Conservation (phyloP, 2,329 filamentous ascomycete species). For the Monilinia laxa region DNA sequence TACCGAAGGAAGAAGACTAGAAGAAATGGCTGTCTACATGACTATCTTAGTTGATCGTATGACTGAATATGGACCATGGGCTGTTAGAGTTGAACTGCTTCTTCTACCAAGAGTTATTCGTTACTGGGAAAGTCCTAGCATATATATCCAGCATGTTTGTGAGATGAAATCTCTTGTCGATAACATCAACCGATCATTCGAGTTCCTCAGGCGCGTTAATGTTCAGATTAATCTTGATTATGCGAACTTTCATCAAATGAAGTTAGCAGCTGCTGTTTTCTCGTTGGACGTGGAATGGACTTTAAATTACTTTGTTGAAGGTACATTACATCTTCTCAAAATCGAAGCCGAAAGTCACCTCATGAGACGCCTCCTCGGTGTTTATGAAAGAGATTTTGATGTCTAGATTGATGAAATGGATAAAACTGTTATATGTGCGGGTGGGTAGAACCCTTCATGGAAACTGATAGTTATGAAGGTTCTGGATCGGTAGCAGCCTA, state of each 20-base stretch:
- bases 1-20: neutral
- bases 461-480: neutral
- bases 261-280: slow-evolving; percentile 6
- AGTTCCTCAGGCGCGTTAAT: neutral
- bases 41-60: neutral
- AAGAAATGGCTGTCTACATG: slow-evolving; percentile 10
- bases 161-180: neutral
- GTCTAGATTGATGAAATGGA: neutral
- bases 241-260: slow-evolving; percentile 12
- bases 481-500: neutral
- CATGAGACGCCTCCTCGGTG: slow-evolving; percentile 5
- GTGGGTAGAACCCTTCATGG: no score
- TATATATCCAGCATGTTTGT: neutral
- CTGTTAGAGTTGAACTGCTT: neutral
- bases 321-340: neutral
- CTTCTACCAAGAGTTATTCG: slow-evolving; percentile 2
- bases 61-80: slow-evolving; percentile 5
- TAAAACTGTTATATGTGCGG: neutral
- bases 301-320: slow-evolving; percentile 1
- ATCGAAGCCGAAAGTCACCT: neutral
- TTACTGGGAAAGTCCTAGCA: neutral
- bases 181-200: neutral
- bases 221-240: neutral
- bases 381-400: slow-evolving; percentile 1
- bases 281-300: neutral